Percentiles rank a stretch among this genome's conserved stretches.
Evolutionary conservation across 331 rosid species (phyloP).

Genomic region (Phaseolus coccineus): DNA sequence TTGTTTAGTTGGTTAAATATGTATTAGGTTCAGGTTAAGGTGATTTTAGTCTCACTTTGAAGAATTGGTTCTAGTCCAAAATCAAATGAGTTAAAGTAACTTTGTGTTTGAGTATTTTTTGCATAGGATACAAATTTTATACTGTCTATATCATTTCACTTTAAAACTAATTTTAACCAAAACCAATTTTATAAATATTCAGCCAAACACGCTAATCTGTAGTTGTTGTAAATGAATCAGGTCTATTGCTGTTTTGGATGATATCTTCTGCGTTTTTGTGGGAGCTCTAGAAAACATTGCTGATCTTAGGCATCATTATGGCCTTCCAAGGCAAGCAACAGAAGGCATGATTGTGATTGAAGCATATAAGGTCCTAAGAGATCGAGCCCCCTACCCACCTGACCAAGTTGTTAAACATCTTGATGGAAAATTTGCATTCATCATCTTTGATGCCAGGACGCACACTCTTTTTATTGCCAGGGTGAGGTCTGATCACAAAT

Average conservation of each 20-base stretch:
- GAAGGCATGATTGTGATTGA: constrained; percentile 72
- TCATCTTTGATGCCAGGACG: constrained; percentile 60
- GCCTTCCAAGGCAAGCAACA: constrained; percentile 63
- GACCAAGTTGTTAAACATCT: constrained; percentile 71
- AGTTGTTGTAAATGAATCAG: constrained; percentile 37
- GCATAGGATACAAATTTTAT: not conserved
- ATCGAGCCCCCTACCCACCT: constrained; percentile 72
- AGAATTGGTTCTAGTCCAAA: too few relatives aligned
- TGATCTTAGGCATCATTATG: constrained; percentile 65
- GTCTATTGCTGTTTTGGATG: constrained; percentile 58
- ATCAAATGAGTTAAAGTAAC: not conserved
- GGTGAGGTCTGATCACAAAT: constrained; percentile 45
- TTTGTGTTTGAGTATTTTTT: not conserved
- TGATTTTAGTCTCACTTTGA: not conserved
- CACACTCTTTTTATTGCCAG: constrained; percentile 58
- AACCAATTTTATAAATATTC: not conserved
- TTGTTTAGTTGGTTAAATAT: not conserved
- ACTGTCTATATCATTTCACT: not conserved
- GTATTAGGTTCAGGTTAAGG: not conserved
- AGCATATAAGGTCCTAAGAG: constrained; percentile 66
- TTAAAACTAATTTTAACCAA: not conserved
- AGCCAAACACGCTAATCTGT: not conserved
- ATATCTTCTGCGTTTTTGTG: constrained; percentile 62
- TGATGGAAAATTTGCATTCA: constrained; percentile 65
- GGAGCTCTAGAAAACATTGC: constrained; percentile 55